Conservation (phyloP, 305 asterid species). For the Petunia hybrid region DNA sequence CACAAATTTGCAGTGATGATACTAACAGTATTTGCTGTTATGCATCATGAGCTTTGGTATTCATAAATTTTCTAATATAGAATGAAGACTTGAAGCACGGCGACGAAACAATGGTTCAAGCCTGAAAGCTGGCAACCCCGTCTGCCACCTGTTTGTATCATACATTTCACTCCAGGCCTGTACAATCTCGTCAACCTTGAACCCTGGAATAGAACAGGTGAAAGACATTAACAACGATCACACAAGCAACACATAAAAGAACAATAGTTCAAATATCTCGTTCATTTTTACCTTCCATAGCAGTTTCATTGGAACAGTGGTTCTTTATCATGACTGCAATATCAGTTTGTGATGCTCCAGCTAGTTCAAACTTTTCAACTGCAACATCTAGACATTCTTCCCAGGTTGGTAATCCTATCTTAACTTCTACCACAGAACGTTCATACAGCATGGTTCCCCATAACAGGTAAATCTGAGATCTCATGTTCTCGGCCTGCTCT, state of each 20-base stretch:
- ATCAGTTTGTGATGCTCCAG: slow-evolving; percentile 84
- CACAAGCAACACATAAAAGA: background rate
- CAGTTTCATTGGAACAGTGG: slow-evolving; percentile 91
- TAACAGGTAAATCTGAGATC: slow-evolving; percentile 77
- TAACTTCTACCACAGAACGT: slow-evolving; percentile 92
- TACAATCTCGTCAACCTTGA: slow-evolving; percentile 91
- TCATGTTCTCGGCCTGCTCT: slow-evolving; percentile 68
- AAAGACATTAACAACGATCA: slow-evolving; percentile 31
- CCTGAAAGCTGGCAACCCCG: slow-evolving; percentile 69
- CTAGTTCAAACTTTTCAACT: slow-evolving; percentile 84
- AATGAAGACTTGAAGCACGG: slow-evolving; percentile 72
- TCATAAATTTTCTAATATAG: slow-evolving; percentile 72
- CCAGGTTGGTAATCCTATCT: slow-evolving; percentile 85
- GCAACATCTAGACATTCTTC: slow-evolving; percentile 95
- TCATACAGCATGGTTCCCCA: slow-evolving; percentile 93
- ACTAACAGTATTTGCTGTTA: slow-evolving; percentile 18
- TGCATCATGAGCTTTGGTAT: slow-evolving; percentile 33
- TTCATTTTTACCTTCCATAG: slow-evolving; percentile 71
- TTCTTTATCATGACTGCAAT: slow-evolving; percentile 93
- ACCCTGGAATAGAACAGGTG: slow-evolving; percentile 51
- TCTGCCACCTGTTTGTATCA: slow-evolving; percentile 86
- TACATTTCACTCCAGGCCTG: slow-evolving; percentile 98
- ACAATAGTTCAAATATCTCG: background rate
- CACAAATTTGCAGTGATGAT: background rate
- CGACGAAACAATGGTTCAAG: slow-evolving; percentile 83